Evolutionary conservation across 257 asterid genomes (phyloP), one percentile per base, ranked within the genome.

Genomic region (Catharanthus roseus): DNA sequence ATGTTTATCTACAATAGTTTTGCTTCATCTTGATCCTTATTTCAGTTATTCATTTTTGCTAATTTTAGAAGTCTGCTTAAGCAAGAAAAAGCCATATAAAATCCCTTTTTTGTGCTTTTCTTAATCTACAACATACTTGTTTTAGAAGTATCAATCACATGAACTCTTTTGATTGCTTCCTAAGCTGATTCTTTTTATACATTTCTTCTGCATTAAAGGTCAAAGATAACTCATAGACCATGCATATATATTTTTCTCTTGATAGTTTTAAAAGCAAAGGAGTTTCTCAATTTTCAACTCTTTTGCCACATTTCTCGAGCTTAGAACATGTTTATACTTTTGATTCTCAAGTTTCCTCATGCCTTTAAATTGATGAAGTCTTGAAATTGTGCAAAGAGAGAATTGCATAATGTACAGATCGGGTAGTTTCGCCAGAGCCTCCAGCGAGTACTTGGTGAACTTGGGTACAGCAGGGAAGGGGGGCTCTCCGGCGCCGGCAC

Each of bases 351-450:
- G 65, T 51, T 53, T 26, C 4, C 7, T 15, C 42, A 10, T n/a
- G 18, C 53, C 61, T 29, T 67, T 65, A 74, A 74, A 47, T 34
- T 6, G 72, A 5, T 12, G 21, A 57, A 3, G 4, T 33, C 18
- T 5, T 69, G 6, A 5, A 10, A 53, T 10, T 1, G 3, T 11
- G 33, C 73, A 23, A 21, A n/a, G n/a, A n/a, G n/a, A n/a, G 53
- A 54, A 69, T 69, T 69, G 49, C 45, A 60, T 70, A 42, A 86
- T 89, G 90, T 82, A 86, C 68, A 86, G 96, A 64, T 66, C 90
- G 16, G 60, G 86, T 6, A 81, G 85, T 45, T 34, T 83, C 0
- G 71, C 79, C 62, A 79, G 87, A 15, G 39, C 71, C 21, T 83
- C 90, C 0, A 84, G 82, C 19, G 90, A 89, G 50, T 79, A 78